phyloP scores from a whole-genome alignment of 2,329 filamentous ascomycete species.

The Exophiala sideris region DNA sequence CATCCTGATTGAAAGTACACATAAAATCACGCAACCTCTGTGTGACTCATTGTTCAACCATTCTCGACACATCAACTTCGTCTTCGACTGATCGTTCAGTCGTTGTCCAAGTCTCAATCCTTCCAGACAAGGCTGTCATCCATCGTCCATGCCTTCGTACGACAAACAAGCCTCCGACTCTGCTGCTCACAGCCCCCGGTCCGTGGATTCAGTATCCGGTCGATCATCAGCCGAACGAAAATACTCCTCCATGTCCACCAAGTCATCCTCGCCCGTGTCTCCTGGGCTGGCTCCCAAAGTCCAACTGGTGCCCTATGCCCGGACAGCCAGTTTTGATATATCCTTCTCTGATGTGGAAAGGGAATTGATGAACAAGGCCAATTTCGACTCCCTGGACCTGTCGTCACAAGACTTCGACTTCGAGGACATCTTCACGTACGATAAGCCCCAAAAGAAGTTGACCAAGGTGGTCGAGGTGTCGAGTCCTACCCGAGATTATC shows the following conservation, averaged over 20 bases:
- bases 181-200: constrained; percentile 12
- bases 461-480: constrained; percentile 28
- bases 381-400: constrained; percentile 27
- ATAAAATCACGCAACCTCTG: background rate
- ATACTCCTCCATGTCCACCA: constrained; percentile 13
- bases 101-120: background rate
- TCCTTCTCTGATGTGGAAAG: constrained; percentile 25
- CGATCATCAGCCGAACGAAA: constrained; percentile 15
- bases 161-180: constrained; percentile 6
- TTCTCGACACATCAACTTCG: background rate
- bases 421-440: constrained; percentile 30
- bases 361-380: constrained; percentile 21
- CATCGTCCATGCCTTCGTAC: constrained; percentile 16
- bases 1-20: background rate
- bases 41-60: background rate
- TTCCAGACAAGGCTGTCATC: background rate
- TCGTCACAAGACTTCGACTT: constrained; percentile 30
- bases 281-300: constrained; percentile 20
- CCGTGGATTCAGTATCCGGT: constrained; percentile 13
- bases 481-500: constrained; percentile 19
- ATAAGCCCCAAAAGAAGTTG: constrained; percentile 27
- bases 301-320: constrained; percentile 27
- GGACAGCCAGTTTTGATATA: constrained; percentile 25
- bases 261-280: constrained; percentile 12
- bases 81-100: too few species aligned